Evolutionary conservation across 2,329 filamentous ascomycete genomes (phyloP).

Genomic region (Seiridium unicorne): DNA sequence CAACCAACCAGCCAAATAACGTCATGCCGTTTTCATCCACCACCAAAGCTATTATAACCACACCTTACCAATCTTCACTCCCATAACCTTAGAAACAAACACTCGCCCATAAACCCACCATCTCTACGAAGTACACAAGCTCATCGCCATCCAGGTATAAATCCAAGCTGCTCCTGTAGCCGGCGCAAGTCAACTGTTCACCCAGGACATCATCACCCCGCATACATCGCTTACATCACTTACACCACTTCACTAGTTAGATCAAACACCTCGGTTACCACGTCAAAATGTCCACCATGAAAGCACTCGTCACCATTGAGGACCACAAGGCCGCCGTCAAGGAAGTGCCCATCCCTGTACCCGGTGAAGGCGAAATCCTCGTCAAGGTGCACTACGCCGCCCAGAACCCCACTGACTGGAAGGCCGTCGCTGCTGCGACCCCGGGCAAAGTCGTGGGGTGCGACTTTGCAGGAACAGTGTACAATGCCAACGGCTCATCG

Average conservation of each 20-base stretch:
- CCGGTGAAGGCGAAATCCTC: conserved; percentile 29
- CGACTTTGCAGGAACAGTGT: conserved; percentile 32
- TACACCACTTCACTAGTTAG: not conserved
- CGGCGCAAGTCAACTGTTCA: not conserved
- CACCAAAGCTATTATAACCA: not conserved
- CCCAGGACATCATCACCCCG: not conserved
- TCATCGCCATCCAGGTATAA: not conserved
- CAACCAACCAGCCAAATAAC: not conserved
- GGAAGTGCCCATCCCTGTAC: conserved; percentile 25
- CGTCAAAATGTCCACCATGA: conserved; percentile 24
- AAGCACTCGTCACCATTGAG: conserved; percentile 33
- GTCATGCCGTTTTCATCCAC: not conserved
- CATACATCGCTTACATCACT: not conserved
- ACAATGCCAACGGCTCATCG: conserved; percentile 24
- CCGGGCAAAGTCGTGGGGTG: conserved; percentile 28
- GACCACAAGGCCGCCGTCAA: conserved; percentile 26
- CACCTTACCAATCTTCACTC: not conserved
- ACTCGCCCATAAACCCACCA: not conserved
- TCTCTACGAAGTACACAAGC: not conserved
- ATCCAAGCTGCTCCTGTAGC: not conserved
- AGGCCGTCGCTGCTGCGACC: conserved; percentile 14
- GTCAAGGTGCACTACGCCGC: conserved; percentile 29
- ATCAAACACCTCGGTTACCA: not conserved
- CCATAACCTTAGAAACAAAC: not conserved
- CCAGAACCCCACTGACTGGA: conserved; percentile 35